These are phyloP conservation scores for Rosa lucieae DNA, from an alignment of 306 rosid species.

Conservation along the genomic window DNA sequence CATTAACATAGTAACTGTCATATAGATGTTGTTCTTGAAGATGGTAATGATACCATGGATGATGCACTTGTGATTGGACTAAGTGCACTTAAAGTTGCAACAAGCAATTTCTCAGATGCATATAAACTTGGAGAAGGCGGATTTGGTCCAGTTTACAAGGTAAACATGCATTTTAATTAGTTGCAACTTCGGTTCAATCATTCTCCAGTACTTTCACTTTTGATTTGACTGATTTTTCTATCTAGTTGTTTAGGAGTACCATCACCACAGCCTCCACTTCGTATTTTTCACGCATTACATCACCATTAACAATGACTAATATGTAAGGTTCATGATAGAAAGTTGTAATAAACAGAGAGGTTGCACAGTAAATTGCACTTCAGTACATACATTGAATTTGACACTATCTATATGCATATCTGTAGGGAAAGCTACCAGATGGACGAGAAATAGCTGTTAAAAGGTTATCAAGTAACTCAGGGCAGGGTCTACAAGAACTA, in stretches of 20 bases:
- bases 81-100: slow-evolving; percentile 25
- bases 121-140: slow-evolving; percentile 35
- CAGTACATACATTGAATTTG: too few species aligned
- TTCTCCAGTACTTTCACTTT: too few species aligned
- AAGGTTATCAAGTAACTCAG: slow-evolving; percentile 28
- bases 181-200: not conserved
- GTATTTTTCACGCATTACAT: too few species aligned
- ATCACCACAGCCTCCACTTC: not conserved
- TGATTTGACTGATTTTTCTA: too few species aligned
- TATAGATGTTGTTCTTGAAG: slow-evolving; percentile 3
- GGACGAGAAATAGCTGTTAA: slow-evolving; percentile 20
- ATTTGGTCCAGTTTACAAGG: slow-evolving; percentile 36
- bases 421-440: not conserved
- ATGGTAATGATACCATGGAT: not conserved
- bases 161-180: not conserved
- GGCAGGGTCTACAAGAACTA: slow-evolving; percentile 22
- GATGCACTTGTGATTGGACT: slow-evolving; percentile 16
- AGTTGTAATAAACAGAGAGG: too few species aligned
- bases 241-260: too few species aligned
- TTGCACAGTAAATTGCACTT: too few species aligned
- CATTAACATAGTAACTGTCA: not conserved
- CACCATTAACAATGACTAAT: too few species aligned
- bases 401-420: too few species aligned
- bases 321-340: too few species aligned
- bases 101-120: slow-evolving; percentile 30